Base-by-base conservation (phyloP, 1,284 basidiomycete species). In the Trichosporon ovoides region DNA sequence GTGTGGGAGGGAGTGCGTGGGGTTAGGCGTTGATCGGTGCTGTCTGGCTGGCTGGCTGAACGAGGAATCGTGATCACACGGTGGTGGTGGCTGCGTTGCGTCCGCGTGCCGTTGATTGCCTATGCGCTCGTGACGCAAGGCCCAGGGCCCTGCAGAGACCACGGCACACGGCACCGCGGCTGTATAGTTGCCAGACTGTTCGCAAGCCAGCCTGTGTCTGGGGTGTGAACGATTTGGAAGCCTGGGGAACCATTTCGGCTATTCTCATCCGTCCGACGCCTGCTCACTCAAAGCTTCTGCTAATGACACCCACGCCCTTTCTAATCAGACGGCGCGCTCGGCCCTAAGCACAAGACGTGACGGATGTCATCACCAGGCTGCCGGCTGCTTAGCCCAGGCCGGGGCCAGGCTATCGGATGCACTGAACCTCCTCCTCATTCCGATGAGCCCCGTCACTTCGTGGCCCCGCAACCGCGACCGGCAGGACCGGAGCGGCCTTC, bases 241-340 rank as follows among this genome's bases (percentile, higher is more conserved):
- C 43, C 43, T 28, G 43, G 43, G 43, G 43, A 48, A 48, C 43
- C 28, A 48, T 48, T 48, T 48, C 43, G 43, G 43, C 43, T 48
- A 48, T 48, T 48, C 43, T 22, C 28, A 48, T 48, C 43, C 43
- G 43, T 24, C 43, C 28, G 43, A 28, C 28, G 43, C 43, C 43
- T 28, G 14, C 14, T 22, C n/a, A 22, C 5, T 22, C 28, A 9
- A 4, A 9, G 9, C 28, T 9, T 4, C 28, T 31, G 28, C 35
- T 46, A 31, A 28, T 28, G 43, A 22, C 14, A 48, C 28, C 28
- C 43, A 28, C 43, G 40, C 40, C 7, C 40, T 14, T 13, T 12
- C 35, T 37, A 13, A 37, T 13, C n/a, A n/a, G 35, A 4, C 13
- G 6, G 35, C 35, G 35, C 35, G 6, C 13, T 31, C 5, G 5